Evolutionary conservation across 768 basidiomycete species (phyloP).

Genomic region (Mycena sanguinolenta): DNA sequence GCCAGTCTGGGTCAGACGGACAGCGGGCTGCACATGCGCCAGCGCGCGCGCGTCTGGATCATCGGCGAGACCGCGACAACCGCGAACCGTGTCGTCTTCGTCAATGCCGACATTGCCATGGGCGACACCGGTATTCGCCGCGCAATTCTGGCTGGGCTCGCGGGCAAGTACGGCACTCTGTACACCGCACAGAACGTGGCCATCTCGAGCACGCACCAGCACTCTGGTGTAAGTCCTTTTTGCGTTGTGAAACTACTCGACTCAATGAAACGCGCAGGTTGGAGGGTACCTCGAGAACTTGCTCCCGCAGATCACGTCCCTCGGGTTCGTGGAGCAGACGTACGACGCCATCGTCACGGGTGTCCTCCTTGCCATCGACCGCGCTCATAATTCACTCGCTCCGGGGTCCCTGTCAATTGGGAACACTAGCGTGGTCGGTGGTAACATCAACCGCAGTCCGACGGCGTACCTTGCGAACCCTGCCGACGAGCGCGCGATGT

Average conservation of each 20-base stretch:
- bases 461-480: constrained; percentile 85
- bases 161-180: constrained; percentile 68
- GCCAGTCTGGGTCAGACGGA: constrained; percentile 75
- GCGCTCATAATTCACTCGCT: constrained; percentile 71
- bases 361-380: constrained; percentile 75
- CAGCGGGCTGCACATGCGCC: constrained; percentile 83
- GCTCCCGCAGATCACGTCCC: constrained; percentile 79
- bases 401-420: constrained; percentile 73
- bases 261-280: constrained; percentile 65
- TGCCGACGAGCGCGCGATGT: constrained; percentile 72
- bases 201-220: constrained; percentile 76
- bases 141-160: constrained; percentile 71
- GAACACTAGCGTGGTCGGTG: constrained; percentile 71
- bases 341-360: constrained; percentile 81
- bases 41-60: constrained; percentile 83
- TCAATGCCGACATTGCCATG: constrained; percentile 89
- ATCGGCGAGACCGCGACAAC: constrained; percentile 73
- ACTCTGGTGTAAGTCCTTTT: background rate
- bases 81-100: constrained; percentile 75
- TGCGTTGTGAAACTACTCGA: constrained; percentile 33
- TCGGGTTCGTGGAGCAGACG: constrained; percentile 80
- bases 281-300: constrained; percentile 87
- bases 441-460: constrained; percentile 82
- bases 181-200: constrained; percentile 82
- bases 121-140: constrained; percentile 84